Conservation (phyloP, 371 early-diverging fungal species). For the Mucor saturninus region DNA sequence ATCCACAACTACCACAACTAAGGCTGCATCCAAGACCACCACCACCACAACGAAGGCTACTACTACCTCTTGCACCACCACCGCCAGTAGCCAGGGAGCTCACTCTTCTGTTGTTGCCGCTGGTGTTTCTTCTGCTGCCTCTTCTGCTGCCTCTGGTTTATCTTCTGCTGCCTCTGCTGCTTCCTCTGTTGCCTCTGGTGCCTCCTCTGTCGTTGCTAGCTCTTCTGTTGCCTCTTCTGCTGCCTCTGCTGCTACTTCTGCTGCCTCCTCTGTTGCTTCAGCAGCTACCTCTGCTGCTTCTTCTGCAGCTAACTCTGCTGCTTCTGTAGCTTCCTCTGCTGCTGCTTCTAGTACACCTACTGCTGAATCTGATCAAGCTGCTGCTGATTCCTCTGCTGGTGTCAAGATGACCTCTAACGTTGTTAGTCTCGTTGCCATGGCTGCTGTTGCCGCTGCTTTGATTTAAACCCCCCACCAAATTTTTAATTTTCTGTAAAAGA, state of each 20-base stretch:
- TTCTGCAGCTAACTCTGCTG: neutral
- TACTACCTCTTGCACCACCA: neutral
- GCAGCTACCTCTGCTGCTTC: neutral
- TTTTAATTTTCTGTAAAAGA: neutral
- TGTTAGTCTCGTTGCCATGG: neutral
- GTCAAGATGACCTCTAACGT: neutral
- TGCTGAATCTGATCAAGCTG: neutral
- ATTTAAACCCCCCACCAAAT: neutral
- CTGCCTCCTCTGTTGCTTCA: neutral
- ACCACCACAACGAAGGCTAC: neutral
- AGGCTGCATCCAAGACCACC: too few species aligned
- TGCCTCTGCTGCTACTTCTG: neutral
- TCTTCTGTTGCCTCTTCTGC: neutral
- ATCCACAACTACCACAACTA: neutral
- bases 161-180: neutral
- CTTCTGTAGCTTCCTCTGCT: neutral
- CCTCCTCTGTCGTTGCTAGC: neutral
- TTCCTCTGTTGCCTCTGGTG: neutral
- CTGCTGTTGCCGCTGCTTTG: conserved; percentile 1
- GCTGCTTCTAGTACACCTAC: neutral
- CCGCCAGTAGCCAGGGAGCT: neutral
- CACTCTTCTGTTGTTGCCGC: neutral
- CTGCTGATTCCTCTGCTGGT: neutral
- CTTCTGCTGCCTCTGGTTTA: neutral
- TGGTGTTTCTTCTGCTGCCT: neutral